phyloP scores from a whole-genome alignment of 2,329 filamentous ascomycete genomes.

The Xylaria sp. region DNA sequence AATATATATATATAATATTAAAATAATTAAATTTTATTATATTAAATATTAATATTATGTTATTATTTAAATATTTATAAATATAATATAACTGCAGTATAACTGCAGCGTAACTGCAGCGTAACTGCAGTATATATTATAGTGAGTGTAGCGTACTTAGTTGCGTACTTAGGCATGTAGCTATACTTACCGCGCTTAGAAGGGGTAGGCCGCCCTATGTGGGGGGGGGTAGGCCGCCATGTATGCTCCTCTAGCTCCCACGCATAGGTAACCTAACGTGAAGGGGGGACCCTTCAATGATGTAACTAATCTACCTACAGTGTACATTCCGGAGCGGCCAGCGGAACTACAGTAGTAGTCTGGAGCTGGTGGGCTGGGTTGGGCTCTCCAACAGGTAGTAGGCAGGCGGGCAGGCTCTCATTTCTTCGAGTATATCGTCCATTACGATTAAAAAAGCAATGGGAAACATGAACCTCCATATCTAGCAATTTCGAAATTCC shows the following conservation, averaged over 20 bases:
- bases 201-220: too few relatives aligned
- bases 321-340: slow-evolving; percentile 10
- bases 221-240: too few relatives aligned
- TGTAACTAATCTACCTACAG: slow-evolving; percentile 21
- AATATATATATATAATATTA: too few relatives aligned
- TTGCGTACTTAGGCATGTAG: too few relatives aligned
- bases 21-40: too few relatives aligned
- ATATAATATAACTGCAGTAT: too few relatives aligned
- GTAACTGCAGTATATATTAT: too few relatives aligned
- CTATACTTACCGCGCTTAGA: too few relatives aligned
- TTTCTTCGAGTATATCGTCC: slow-evolving; percentile 6
- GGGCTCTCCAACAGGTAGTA: slow-evolving; percentile 9
- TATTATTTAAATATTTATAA: too few relatives aligned
- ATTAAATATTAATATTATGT: too few relatives aligned
- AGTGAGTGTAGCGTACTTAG: too few relatives aligned
- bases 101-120: too few relatives aligned
- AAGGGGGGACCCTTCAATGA: slow-evolving; percentile 29
- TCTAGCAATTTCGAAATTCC: not conserved
- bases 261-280: slow-evolving; percentile 6
- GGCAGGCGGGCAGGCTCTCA: not conserved
- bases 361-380: slow-evolving; percentile 3
- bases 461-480: not conserved
- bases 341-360: slow-evolving; percentile 10
- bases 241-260: not conserved
- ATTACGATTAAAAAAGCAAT: not conserved